Base-by-base conservation (phyloP, 257 asterid genomes). In the Nicotiana noctiflora region DNA sequence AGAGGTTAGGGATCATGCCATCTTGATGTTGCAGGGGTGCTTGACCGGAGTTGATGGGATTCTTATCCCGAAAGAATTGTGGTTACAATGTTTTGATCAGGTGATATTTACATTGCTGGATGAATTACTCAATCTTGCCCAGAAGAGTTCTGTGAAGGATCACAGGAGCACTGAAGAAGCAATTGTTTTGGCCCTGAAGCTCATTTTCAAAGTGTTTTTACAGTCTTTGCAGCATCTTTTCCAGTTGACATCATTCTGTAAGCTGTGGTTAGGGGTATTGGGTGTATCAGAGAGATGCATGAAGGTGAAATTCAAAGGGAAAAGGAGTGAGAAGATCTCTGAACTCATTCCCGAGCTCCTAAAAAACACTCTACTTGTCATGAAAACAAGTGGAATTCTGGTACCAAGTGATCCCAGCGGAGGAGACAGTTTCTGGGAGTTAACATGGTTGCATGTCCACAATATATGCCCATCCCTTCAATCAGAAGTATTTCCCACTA, bases 291-390 rank as follows among this genome's bases (percentile, higher is more conserved):
- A 95, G 64, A 89, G 64, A 57, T 87, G 75, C 86, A 83, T 88
- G 92, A 93, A 89, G 82, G 80, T 92, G 86, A 91, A 86, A 81
- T 87, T 90, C 79, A 87, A 92, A 88, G 96, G 94, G 83, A 93
- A 89, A 87, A 74, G 83, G 66, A 90, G 98, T 32, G 98, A 95
- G 79, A 93, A 87, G 89, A 84, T 93, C 61, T 92, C 92, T 8
- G 98, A 92, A 75, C 81, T 95, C 81, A 90, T 95, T 8, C 97
- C 98, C 0, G 98, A 95, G 90, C 93, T 95, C 84, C 87, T 95
- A 80, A 95, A 93, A 87, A 95, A 92, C 88, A 89, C 92, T 5
- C 82, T 95, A 65, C 87, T 93, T 29, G 90, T 93, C 80, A 90
- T 95, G 98, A 95, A 95, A 87, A 78, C 90, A 1, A 88, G 85